phyloP scores from a whole-genome alignment of 768 basidiomycete genomes.

The Podaxis sp. region DNA sequence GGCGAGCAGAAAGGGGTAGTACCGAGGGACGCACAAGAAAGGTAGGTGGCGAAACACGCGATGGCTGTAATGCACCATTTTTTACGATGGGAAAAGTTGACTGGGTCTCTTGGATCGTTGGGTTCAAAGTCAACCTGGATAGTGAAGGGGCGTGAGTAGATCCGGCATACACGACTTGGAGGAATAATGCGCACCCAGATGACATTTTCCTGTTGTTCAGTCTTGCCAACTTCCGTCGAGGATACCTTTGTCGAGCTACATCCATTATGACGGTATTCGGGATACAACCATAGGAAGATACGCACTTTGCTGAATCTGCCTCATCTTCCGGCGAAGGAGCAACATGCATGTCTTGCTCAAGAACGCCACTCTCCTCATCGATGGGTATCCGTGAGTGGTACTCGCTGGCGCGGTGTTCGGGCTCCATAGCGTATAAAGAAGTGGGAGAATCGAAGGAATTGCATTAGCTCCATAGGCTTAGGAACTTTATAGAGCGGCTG shows the following conservation, averaged over 20 bases:
- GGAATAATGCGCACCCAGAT: background rate
- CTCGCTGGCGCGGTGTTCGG: background rate
- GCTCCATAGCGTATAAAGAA: background rate
- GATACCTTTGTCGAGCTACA: background rate
- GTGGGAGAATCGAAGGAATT: background rate
- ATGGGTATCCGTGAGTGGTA: background rate
- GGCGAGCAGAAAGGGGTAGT: background rate
- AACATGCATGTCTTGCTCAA: background rate
- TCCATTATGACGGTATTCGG: background rate
- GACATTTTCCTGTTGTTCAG: background rate
- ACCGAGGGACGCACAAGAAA: slow-evolving; percentile 29
- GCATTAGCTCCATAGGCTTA: background rate
- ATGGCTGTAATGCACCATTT: slow-evolving; percentile 26
- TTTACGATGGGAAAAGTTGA: slow-evolving; percentile 17
- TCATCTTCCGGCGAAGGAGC: background rate
- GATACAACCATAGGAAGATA: background rate
- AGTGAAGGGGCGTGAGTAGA: background rate
- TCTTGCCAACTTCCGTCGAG: background rate
- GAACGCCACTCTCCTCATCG: background rate
- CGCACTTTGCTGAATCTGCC: background rate
- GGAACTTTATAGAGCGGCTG: background rate
- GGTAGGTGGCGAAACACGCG: slow-evolving; percentile 38
- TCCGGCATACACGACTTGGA: background rate
- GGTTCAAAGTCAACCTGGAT: slow-evolving; percentile 11
- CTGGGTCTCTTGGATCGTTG: slow-evolving; percentile 14